Conservation (phyloP, 2,329 filamentous ascomycete species). For the Diaporthe sp. region DNA sequence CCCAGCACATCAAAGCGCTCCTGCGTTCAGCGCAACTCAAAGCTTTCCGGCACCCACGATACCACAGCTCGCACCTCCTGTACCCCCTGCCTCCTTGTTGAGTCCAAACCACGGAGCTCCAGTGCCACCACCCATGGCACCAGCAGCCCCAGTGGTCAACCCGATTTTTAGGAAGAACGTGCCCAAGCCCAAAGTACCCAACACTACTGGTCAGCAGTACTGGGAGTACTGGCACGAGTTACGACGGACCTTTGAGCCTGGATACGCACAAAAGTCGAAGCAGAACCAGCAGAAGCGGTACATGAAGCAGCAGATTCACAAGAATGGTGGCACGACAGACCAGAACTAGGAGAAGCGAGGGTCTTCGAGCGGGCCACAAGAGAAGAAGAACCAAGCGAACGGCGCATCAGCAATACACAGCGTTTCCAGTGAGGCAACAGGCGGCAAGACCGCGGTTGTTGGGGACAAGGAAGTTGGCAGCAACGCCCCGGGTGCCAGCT, state of each 20-base stretch:
- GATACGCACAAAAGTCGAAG: slow-evolving; percentile 40
- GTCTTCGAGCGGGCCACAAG: background rate
- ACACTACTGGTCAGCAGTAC: slow-evolving; percentile 41
- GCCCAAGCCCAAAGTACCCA: slow-evolving; percentile 40
- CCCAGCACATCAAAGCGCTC: slow-evolving; percentile 26
- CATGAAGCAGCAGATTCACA: slow-evolving; percentile 37
- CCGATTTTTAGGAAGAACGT: slow-evolving; percentile 37
- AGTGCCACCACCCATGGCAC: background rate
- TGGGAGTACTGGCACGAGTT: slow-evolving; percentile 41
- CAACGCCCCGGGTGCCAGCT: background rate
- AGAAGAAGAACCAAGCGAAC: background rate
- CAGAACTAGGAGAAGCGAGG: slow-evolving; percentile 31
- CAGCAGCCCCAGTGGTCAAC: background rate
- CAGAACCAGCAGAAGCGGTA: slow-evolving; percentile 41
- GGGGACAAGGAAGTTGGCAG: background rate
- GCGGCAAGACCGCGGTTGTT: background rate
- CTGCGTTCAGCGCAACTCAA: background rate
- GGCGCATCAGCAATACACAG: background rate
- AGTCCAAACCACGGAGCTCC: background rate
- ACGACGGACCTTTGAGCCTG: slow-evolving; percentile 39
- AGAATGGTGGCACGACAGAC: background rate
- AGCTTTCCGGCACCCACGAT: background rate
- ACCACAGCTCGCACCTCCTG: slow-evolving; percentile 23
- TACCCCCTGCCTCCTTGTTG: slow-evolving; percentile 2
- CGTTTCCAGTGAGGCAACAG: background rate